Conservation (phyloP, 352 stramenopile genomes). For the Globisporangium recalcitrans region DNA sequence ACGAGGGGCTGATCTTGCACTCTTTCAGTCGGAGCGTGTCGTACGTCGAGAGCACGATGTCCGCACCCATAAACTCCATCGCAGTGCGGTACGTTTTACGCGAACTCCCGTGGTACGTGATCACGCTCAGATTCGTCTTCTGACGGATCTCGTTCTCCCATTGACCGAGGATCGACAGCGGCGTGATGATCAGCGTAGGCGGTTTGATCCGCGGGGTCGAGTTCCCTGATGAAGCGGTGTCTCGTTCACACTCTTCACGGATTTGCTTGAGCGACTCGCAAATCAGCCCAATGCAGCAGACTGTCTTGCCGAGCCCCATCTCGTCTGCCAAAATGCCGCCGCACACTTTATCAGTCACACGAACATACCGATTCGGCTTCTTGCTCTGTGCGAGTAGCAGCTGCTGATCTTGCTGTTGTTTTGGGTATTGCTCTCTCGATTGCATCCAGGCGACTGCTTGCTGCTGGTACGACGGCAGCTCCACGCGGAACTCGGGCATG, state of each 20-base stretch:
- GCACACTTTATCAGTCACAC: slow-evolving; percentile 34
- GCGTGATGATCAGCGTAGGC: slow-evolving; percentile 75
- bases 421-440: slow-evolving; percentile 29
- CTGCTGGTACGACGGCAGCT: slow-evolving; percentile 79
- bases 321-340: slow-evolving; percentile 86
- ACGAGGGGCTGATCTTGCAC: slow-evolving; percentile 43
- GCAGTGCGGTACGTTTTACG: slow-evolving; percentile 58
- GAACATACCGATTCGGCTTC: slow-evolving; percentile 25
- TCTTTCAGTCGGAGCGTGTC: slow-evolving; percentile 72
- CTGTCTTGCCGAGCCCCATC: slow-evolving; percentile 88
- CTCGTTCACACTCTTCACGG: slow-evolving; percentile 24
- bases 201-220: slow-evolving; percentile 36
- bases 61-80: slow-evolving; percentile 73
- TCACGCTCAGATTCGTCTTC: slow-evolving; percentile 71
- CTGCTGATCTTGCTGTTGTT: slow-evolving; percentile 4
- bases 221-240: slow-evolving; percentile 8
- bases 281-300: slow-evolving; percentile 82
- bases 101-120: slow-evolving; percentile 63
- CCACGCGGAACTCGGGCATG: slow-evolving; percentile 46
- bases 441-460: slow-evolving; percentile 89
- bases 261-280: slow-evolving; percentile 53
- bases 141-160: slow-evolving; percentile 81
- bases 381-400: slow-evolving; percentile 3
- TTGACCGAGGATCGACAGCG: slow-evolving; percentile 80
- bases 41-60: slow-evolving; percentile 79